Evolutionary conservation across 495 filamentous ascomycete species (phyloP).

Genomic region (Neurospora terricola): DNA sequence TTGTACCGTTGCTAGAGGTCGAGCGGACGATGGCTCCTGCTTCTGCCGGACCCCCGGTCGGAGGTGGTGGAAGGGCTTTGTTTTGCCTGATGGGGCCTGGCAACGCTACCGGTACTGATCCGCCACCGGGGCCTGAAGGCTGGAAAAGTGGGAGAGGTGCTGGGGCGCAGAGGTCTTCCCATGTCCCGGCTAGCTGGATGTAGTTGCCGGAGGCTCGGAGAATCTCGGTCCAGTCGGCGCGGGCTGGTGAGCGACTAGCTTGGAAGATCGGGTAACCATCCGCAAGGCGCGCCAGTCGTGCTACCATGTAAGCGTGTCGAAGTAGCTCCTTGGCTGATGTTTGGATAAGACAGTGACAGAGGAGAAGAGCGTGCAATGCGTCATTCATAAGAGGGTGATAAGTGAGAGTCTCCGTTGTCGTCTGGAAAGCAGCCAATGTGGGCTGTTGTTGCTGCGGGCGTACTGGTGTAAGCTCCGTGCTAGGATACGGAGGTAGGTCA

Average conservation of each 20-base stretch:
- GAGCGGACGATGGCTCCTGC: neutral
- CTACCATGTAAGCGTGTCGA: conserved; percentile 69
- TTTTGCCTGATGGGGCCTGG: neutral
- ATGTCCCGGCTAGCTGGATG: conserved; percentile 49
- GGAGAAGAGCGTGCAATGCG: conserved; percentile 60
- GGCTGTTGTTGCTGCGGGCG: conserved; percentile 12
- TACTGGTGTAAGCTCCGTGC: conserved; percentile 24
- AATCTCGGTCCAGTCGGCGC: conserved; percentile 72
- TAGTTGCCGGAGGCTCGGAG: conserved; percentile 54
- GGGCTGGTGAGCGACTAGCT: conserved; percentile 57
- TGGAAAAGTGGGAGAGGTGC: conserved; percentile 43
- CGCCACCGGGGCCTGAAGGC: conserved; percentile 1
- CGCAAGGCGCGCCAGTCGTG: conserved; percentile 58
- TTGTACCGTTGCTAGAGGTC: neutral
- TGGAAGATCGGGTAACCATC: conserved; percentile 76
- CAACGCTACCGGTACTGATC: conserved; percentile 4
- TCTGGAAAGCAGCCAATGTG: conserved; percentile 16
- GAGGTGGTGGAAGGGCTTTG: conserved; percentile 1
- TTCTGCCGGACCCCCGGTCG: neutral
- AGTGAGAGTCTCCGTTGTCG: conserved; percentile 55
- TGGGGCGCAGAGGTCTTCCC: conserved; percentile 63
- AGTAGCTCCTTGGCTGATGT: conserved; percentile 63
- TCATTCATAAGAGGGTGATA: conserved; percentile 72
- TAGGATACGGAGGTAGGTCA: conserved; percentile 48
- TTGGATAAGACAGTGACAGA: conserved; percentile 64